Percentiles rank a stretch among this genome's conserved stretches.
These are phyloP conservation scores for Calonectria pteridis DNA, from an alignment of 2,329 filamentous ascomycete genomes.

Conservation along the genomic window DNA sequence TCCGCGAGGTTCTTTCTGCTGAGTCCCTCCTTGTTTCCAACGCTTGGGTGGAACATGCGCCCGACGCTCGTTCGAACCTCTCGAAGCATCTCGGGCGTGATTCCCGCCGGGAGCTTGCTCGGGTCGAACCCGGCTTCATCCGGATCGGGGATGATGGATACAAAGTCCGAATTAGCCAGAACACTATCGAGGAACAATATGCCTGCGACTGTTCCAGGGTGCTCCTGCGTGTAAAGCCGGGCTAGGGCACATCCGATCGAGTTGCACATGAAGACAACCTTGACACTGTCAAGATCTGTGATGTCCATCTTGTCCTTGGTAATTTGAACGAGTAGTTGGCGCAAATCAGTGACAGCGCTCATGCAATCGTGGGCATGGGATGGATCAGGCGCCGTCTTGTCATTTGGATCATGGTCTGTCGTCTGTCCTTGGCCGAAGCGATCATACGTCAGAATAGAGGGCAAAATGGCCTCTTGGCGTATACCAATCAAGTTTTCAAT, in stretches of 20 bases:
- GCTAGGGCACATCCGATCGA: conserved; percentile 52
- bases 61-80: conserved; percentile 21
- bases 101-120: conserved; percentile 23
- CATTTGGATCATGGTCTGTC: conserved; percentile 59
- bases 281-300: neutral
- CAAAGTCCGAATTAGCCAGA: conserved; percentile 68
- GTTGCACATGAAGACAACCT: conserved; percentile 33
- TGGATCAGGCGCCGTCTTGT: conserved; percentile 50
- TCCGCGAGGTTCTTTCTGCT: conserved; percentile 34
- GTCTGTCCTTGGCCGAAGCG: conserved; percentile 67
- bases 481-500: conserved; percentile 25
- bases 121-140: conserved; percentile 60
- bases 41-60: conserved; percentile 36
- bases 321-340: conserved; percentile 28
- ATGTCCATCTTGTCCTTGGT: neutral
- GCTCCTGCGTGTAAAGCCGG: conserved; percentile 62
- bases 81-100: conserved; percentile 28
- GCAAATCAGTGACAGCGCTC: conserved; percentile 47
- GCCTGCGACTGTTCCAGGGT: conserved; percentile 59
- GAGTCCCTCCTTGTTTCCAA: conserved; percentile 36
- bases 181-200: conserved; percentile 68
- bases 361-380: conserved; percentile 61
- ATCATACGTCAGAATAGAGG: conserved; percentile 66
- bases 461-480: conserved; percentile 22
- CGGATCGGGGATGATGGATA: conserved; percentile 67